Conservation (phyloP, 441 rosid genomes). For the Daphne laureola region DNA sequence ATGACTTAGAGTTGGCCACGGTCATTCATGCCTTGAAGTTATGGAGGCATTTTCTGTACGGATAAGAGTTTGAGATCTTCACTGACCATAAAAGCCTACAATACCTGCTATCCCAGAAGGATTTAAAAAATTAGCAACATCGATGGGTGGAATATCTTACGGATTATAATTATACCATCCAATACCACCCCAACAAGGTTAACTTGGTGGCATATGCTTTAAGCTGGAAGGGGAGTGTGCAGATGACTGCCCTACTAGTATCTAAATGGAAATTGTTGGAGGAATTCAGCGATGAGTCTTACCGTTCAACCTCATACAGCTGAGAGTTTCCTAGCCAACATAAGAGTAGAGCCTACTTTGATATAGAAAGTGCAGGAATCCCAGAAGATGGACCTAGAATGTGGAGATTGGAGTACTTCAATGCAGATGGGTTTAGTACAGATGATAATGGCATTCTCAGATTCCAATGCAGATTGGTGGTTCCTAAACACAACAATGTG, state of each 20-base stretch:
- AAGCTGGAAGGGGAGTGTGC: background rate
- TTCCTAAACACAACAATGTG: too few relatives aligned
- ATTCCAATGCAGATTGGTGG: background rate
- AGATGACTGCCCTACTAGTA: too few relatives aligned
- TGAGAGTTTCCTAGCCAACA: too few relatives aligned
- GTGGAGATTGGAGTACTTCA: too few relatives aligned
- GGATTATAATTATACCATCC: background rate
- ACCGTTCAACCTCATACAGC: too few relatives aligned
- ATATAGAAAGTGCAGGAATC: too few relatives aligned
- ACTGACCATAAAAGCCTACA: background rate
- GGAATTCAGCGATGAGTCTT: too few relatives aligned
- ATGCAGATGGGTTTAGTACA: too few relatives aligned
- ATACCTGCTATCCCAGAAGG: background rate
- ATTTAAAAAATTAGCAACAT: background rate
- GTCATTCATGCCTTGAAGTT: background rate
- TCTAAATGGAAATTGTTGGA: too few relatives aligned
- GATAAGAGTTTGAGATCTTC: background rate
- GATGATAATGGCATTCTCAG: background rate
- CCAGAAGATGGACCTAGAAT: too few relatives aligned
- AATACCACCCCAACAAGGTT: background rate
- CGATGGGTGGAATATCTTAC: conserved; percentile 1
- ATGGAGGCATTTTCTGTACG: conserved; percentile 2
- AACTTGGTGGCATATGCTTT: background rate
- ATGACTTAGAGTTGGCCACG: background rate
- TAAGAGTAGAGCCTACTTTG: too few relatives aligned